Evolutionary conservation across 202 grass and related monocot species (phyloP).

Genomic region (Panicum hallii): DNA sequence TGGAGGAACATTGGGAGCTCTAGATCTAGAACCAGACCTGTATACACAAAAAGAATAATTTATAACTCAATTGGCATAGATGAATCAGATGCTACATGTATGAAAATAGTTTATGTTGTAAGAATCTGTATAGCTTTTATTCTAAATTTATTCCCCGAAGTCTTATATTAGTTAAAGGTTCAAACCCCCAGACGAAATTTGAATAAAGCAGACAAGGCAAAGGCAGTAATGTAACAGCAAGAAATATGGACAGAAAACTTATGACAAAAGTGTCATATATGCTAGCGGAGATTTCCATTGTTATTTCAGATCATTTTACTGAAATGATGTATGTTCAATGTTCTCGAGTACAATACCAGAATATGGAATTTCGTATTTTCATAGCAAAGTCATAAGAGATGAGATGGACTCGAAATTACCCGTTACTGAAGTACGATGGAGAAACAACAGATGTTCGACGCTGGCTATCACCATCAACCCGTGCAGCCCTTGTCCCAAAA

Average conservation of each 20-base stretch:
- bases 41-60: neutral
- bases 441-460: conserved; percentile 53
- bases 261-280: neutral
- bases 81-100: conserved; percentile 8
- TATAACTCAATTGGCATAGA: neutral
- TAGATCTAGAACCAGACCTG: conserved; percentile 78
- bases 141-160: neutral
- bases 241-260: conserved; percentile 17
- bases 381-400: neutral
- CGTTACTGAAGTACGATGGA: conserved; percentile 64
- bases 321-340: neutral
- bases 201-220: neutral
- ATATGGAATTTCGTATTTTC: neutral
- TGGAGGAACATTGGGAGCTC: conserved; percentile 71
- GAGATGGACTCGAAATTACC: conserved; percentile 54
- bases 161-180: conserved; percentile 9
- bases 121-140: neutral
- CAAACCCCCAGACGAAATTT: neutral
- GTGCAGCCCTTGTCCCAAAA: conserved; percentile 66
- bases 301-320: conserved; percentile 35
- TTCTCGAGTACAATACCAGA: neutral
- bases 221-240: conserved; percentile 10
- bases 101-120: neutral
- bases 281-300: neutral
- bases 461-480: conserved; percentile 59